Percentiles rank a stretch among this genome's conserved stretches.
These are phyloP conservation scores for Aspergillus calidoustus DNA, from an alignment of 2,329 filamentous ascomycete species.

Conservation along the genomic window DNA sequence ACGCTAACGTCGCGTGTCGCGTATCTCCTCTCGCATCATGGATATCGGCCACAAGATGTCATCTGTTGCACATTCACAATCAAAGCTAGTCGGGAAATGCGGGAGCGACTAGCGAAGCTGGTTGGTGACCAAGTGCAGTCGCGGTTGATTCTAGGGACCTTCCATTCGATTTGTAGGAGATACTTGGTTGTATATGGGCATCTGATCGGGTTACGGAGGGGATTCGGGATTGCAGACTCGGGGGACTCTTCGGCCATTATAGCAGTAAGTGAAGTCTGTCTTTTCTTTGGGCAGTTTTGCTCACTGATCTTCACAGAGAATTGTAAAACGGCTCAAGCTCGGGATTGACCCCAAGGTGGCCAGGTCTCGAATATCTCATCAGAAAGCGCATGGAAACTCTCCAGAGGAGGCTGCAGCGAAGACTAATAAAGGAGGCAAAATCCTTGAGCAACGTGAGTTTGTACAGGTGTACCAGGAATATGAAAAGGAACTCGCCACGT, in stretches of 20 bases:
- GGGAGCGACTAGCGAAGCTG: conserved; percentile 78
- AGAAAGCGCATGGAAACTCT: conserved; percentile 62
- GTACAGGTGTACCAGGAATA: conserved; percentile 74
- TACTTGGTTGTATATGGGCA: conserved; percentile 85
- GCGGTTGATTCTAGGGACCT: conserved; percentile 85
- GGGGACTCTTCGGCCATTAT: conserved; percentile 79
- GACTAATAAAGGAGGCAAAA: conserved; percentile 41
- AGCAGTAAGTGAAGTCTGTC: conserved; percentile 46
- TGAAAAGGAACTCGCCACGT: conserved; percentile 71
- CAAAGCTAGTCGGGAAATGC: conserved; percentile 94
- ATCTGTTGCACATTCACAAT: conserved; percentile 97
- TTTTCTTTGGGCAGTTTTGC: conserved; percentile 6
- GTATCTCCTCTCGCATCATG: conserved; percentile 75
- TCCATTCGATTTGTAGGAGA: conserved; percentile 87
- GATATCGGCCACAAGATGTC: conserved; percentile 80
- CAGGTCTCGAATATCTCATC: conserved; percentile 72
- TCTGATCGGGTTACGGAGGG: conserved; percentile 77
- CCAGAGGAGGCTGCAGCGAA: conserved; percentile 49
- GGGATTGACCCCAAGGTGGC: conserved; percentile 71
- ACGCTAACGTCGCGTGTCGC: conserved; percentile 91
- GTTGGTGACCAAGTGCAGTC: conserved; percentile 77
- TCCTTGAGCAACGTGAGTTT: conserved; percentile 66
- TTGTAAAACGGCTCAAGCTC: conserved; percentile 74
- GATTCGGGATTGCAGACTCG: conserved; percentile 90
- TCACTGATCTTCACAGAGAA: conserved; percentile 53